Base-by-base conservation (phyloP, 2,329 filamentous ascomycete genomes). In the Diaporthe aspalathi region DNA sequence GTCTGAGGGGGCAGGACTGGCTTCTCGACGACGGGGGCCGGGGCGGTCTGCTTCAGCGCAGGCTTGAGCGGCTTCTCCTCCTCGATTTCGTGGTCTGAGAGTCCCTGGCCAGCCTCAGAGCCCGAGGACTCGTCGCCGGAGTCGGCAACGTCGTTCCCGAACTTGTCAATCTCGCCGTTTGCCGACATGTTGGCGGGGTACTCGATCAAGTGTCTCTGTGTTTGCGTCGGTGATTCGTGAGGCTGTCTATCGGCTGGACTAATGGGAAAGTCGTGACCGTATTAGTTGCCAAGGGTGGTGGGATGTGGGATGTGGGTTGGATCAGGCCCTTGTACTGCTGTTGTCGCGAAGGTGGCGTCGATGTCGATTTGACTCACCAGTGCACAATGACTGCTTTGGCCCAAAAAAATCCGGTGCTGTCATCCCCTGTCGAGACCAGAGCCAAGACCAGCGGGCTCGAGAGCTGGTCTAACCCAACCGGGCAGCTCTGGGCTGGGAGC, bases 1-100 rank as follows among this genome's bases (percentile, higher is more conserved):
- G 96, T 97, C 86, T 99, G 96, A 77, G 94, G 93, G 78, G 96
- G 96, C 71, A 89, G 84, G 73, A 80, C 78, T 68, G 87, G 86
- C 75, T 83, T 84, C 79, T 83, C 76, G 62, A 89, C 86, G 70
- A 90, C 86, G 72, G 88, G 86, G 69, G 87, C 84, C 72, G 91
- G 83, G 49, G 84, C 88, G 69, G 87, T 83, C 84, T 94, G 94
- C 89, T 98, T 98, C 83, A 98, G 85, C 32, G 94, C 91, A 56
- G 95, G 93, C 88, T 97, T 97, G 79, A 91, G 83, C 70, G 90
- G 88, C 87, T 93, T 91, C 78, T 91, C 86, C 78, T 91, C 86
- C 68, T 90, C 87, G 62, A 82, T 75, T 73, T 89, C 89, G 74
- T 91, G 88, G 75, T 85, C 83, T 73, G 85, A 85, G 66, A 89